phyloP scores from a whole-genome alignment of 768 basidiomycete genomes.

The Rickenella mellea region DNA sequence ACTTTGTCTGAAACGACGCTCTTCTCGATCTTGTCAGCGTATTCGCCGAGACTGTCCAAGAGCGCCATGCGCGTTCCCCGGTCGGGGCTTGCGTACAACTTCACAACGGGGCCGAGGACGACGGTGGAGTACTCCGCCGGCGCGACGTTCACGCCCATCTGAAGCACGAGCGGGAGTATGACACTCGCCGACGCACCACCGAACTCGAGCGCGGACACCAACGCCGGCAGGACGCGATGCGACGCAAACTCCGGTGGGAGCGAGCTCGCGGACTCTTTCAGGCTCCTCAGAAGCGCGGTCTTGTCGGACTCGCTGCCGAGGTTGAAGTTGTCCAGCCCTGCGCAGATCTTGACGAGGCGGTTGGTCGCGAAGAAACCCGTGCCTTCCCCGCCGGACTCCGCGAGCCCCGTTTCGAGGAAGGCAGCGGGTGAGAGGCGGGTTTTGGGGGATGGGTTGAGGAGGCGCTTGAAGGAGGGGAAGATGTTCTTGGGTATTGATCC shows the following conservation, averaged over 20 bases:
- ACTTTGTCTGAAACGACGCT: conserved; percentile 79
- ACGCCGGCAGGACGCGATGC: conserved; percentile 79
- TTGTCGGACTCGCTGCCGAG: conserved; percentile 79
- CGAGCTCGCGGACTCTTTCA: conserved; percentile 70
- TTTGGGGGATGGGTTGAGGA: conserved; percentile 84
- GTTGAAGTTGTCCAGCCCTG: conserved; percentile 78
- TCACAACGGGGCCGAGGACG: conserved; percentile 72
- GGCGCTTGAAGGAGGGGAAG: conserved; percentile 76
- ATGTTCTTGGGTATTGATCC: conserved; percentile 67
- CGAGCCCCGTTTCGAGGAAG: conserved; percentile 78
- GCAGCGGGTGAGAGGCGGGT: conserved; percentile 64
- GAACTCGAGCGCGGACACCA: conserved; percentile 68
- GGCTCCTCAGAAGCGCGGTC: conserved; percentile 53
- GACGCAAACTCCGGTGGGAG: conserved; percentile 83
- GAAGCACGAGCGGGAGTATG: conserved; percentile 78
- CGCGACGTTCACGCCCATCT: conserved; percentile 63
- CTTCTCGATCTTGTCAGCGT: conserved; percentile 80
- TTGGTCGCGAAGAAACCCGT: conserved; percentile 80
- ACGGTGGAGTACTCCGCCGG: conserved; percentile 59
- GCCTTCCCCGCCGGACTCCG: conserved; percentile 43
- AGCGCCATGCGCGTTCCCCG: conserved; percentile 91
- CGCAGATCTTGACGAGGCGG: conserved; percentile 73
- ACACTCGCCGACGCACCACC: conserved; percentile 68
- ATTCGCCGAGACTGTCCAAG: conserved; percentile 76
- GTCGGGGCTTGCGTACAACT: conserved; percentile 82